Evolutionary conservation across 176 grass and related monocot genomes (phyloP), one percentile per base, ranked within the genome.

Genomic region (Coix lacrymajobi): DNA sequence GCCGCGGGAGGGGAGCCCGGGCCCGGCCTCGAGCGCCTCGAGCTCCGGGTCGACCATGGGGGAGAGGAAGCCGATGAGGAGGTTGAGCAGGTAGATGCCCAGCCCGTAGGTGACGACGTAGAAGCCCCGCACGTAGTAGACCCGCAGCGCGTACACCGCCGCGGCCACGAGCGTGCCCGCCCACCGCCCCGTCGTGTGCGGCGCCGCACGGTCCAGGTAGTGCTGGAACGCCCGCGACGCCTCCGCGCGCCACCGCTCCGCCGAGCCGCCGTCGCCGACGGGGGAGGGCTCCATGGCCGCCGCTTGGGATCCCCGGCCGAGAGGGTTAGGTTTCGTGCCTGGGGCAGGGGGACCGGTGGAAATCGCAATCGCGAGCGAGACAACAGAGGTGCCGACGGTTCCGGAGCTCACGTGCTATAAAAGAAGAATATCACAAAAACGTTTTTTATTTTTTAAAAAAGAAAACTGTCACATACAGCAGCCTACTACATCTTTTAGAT

Each of bases 41-140:
- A 95, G 68, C 92, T 95, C 93, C 46, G 93, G 96, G 83, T 99
- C 96, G 56, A 92, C 91, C 87, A 99, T 91, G 57, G 96, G 96
- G 60, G 96, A 99, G 25, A 99, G 93, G 86, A 99, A 99, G 28
- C 96, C 96, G 76, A 99, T 99, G 78, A 99, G 89, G 83, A 99
- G 92, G 88, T 99, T 99, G 61, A 99, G 89, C 73, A 96, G 86
- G 89, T 96, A 99, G 86, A 99, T 98, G 66, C 96, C 96, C 25
- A 99, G 87, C 0, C 91, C 96, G 57, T 99, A 95, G 69, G 90
- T 85, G 66, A 99, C 89, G 26, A 99, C 89, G 72, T 94, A 96
- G 89, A 99, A 99, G 17, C 93, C 96, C 82, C 82, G 93, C 22
- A 85, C 77, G 80, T 85, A 96, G 87, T 96, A 96, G 56, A 96